phyloP scores from a whole-genome alignment of 495 filamentous ascomycete species.

The Lindgomyces ingoldianus region DNA sequence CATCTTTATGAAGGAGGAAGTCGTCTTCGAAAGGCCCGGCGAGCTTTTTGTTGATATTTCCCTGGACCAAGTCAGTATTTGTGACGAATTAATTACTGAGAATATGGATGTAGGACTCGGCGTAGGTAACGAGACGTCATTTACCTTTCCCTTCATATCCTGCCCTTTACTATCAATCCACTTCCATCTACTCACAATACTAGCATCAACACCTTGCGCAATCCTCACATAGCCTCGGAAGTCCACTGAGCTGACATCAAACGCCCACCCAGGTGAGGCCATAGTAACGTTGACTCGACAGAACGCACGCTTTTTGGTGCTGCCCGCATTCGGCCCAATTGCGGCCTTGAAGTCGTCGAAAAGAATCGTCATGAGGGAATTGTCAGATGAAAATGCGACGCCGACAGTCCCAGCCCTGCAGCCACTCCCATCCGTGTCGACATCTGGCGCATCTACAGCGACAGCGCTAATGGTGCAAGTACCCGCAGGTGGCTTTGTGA shows the following conservation, averaged over 20 bases:
- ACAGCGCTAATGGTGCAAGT: conserved; percentile 6
- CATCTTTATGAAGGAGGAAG: conserved; percentile 28
- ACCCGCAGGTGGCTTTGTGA: conserved; percentile 4
- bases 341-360: conserved; percentile 28
- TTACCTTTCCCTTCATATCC: conserved; percentile 29
- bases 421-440: conserved; percentile 28
- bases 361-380: conserved; percentile 25
- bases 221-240: conserved; percentile 19
- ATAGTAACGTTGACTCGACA: conserved; percentile 26
- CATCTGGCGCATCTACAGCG: conserved; percentile 11
- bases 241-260: conserved; percentile 24
- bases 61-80: conserved; percentile 3
- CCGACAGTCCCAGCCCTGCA: conserved; percentile 25
- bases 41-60: conserved; percentile 21
- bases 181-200: conserved; percentile 30
- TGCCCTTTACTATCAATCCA: conserved; percentile 24
- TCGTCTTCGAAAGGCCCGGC: conserved; percentile 17
- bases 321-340: conserved; percentile 19
- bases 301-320: conserved; percentile 13
- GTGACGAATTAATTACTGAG: neutral
- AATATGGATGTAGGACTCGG: neutral
- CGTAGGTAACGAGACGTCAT: neutral
- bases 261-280: conserved; percentile 18
- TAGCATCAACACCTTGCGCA: conserved; percentile 16
- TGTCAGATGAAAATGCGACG: conserved; percentile 12